Evolutionary conservation across 2,329 filamentous ascomycete genomes (phyloP).

Genomic region (Reticulascus tulasneorum): DNA sequence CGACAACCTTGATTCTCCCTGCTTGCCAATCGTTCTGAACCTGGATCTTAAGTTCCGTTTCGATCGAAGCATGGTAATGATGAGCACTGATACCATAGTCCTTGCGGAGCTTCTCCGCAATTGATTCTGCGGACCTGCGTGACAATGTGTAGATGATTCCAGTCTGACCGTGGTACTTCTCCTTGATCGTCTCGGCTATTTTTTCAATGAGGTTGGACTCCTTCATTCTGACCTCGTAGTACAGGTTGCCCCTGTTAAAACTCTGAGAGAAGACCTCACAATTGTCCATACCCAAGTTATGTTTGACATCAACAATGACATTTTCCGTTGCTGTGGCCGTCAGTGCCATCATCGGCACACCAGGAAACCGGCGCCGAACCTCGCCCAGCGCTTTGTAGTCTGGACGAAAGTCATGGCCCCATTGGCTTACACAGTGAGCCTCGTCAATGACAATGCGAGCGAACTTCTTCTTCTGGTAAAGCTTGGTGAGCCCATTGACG

Average conservation of each 20-base stretch:
- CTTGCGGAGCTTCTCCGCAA: constrained; percentile 64
- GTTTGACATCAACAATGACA: constrained; percentile 86
- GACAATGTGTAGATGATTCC: constrained; percentile 95
- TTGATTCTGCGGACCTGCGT: constrained; percentile 73
- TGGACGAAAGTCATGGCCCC: constrained; percentile 96
- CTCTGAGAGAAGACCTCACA: constrained; percentile 85
- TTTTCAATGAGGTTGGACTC: constrained; percentile 28
- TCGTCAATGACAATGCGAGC: constrained; percentile 95
- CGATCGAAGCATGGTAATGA: constrained; percentile 83
- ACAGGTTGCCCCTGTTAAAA: constrained; percentile 94
- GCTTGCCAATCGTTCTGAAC: constrained; percentile 81
- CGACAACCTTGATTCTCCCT: constrained; percentile 79
- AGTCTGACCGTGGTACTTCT: constrained; percentile 65
- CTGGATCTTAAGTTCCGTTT: constrained; percentile 59
- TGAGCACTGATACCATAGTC: constrained; percentile 65
- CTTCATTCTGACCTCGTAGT: constrained; percentile 79
- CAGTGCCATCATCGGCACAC: constrained; percentile 87
- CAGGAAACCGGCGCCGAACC: constrained; percentile 66
- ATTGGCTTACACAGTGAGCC: constrained; percentile 98
- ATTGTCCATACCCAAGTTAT: constrained; percentile 78
- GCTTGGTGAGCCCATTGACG: constrained; percentile 56
- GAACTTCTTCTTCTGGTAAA: constrained; percentile 69
- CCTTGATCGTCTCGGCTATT: constrained; percentile 65
- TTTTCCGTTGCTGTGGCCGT: constrained; percentile 94
- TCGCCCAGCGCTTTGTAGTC: constrained; percentile 87